Base-by-base conservation (phyloP, 2,329 filamentous ascomycete species). In the Fusarium sp. region DNA sequence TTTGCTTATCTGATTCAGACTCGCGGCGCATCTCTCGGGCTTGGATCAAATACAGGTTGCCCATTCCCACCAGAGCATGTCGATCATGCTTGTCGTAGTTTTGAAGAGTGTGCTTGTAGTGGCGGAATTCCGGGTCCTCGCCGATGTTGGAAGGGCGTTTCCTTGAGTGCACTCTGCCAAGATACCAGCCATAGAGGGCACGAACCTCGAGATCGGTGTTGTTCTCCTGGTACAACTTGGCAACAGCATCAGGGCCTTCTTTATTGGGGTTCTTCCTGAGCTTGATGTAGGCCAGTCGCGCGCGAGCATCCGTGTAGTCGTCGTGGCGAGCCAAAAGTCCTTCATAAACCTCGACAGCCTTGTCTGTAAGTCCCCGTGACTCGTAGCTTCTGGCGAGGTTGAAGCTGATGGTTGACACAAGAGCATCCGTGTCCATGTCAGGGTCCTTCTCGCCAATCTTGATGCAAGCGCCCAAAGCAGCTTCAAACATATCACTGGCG, bases 51-150 rank as follows among this genome's bases (percentile, higher is more conserved):
- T 96, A 93, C 81, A 99, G 86, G 81, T 99, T 99, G 47, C 97
- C 97, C 96, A 99, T 98, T 15, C 94, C 96, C 30, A 97, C 95
- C 32, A 99, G 87, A 6, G 97, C 95, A 82, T 99, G 99, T n/a
- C 95, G 90, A 81, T 99, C 97, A 81, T 99, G 97, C 87, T 98
- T 99, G 85, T 99, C 96, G 81, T 95, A 93, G 75, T 95, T 92
- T 81, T 97, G 95, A 33, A 99, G 86, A 0, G 96, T 98, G 82
- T 98, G 95, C 85, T 98, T 99, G 87, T 97, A 97, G 81, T 98
- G 95, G 4, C 95, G 91, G 78, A 98, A 93, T 82, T 99, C 97
- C 37, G 92, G 91, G 80, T 99, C 97, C 79, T 98, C 95, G 17
- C 91, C 91, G 69, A 98, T 89, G 79, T 97, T 96, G 61, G 90